Base-by-base conservation (phyloP, 1,284 basidiomycete genomes). In the Ustilago hordei region DNA sequence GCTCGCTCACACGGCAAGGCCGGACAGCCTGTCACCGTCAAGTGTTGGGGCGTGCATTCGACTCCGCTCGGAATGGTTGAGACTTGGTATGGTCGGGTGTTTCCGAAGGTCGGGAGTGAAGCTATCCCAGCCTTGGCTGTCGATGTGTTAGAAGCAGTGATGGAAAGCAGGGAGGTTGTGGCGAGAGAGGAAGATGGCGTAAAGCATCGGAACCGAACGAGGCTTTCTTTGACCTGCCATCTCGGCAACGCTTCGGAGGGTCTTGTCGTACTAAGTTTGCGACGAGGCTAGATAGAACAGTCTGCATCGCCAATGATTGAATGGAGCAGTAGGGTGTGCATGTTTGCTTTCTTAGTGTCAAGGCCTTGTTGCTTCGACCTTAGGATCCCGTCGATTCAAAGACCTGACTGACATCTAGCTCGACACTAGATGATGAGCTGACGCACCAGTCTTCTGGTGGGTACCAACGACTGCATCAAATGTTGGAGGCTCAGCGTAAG, bases 161-260 rank as follows among this genome's bases (percentile, higher is more conserved):
- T 28, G 23, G 23, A 28, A 28, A 28, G 23, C 23, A 28, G 23
- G 23, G 23, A 28, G 23, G 3, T 28, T 28, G 17, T 41, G 13
- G 15, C 39, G 39, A 15, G 23, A 41, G 39, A 41, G 13, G 39
- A 13, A 15, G 13, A 13, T 12, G 17, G 39, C 5, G 11, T 41
- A 6, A 17, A 41, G 39, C 13, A 17, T 41, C 39, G 39, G 39
- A 41, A 41, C 39, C 39, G 39, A 41, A 41, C 13, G 15, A 41
- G 39, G 6, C 23, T 3, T 17, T 41, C 39, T 13, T 17, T 3
- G 55, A 45, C 1, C 34, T 60, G 50, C 59, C 41, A 43, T 15
- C 5, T 19, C 50, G 50, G 50, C 50, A 35, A 60, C 35, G 28
- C 43, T 17, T 60, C 50, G 59, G 59, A 17, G 50, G 34, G 28